Evolutionary conservation across 2,329 filamentous ascomycete species (phyloP).

Genomic region (Epichloe amarillans): DNA sequence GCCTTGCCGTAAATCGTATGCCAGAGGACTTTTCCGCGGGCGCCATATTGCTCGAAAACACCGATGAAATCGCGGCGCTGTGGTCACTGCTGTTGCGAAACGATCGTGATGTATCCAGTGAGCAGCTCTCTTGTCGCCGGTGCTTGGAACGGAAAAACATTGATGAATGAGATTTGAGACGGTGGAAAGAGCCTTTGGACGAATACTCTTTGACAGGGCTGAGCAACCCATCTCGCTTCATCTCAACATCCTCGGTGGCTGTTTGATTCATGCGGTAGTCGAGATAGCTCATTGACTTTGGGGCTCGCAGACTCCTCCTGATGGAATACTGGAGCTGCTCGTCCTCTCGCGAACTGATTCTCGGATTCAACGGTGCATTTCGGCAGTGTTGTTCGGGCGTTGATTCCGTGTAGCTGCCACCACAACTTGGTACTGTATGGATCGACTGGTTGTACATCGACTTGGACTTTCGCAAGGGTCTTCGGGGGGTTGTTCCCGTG

Average conservation of each 20-base stretch:
- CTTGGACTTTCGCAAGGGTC: constrained; percentile 38
- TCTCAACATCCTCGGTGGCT: neutral
- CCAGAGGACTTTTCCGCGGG: constrained; percentile 15
- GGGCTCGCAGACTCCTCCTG: constrained; percentile 23
- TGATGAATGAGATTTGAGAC: constrained; percentile 28
- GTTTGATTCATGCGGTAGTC: neutral
- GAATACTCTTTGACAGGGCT: constrained; percentile 23
- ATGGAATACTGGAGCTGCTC: constrained; percentile 8
- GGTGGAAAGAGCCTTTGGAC: constrained; percentile 20
- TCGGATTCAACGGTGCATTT: neutral
- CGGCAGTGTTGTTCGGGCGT: constrained; percentile 6
- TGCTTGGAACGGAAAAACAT: constrained; percentile 28
- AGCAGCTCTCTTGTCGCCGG: constrained; percentile 19
- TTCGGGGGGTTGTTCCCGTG: constrained; percentile 32
- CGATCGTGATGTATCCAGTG: constrained; percentile 32
- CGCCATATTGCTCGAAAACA: constrained; percentile 14
- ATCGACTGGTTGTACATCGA: constrained; percentile 35
- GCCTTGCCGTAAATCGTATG: constrained; percentile 41
- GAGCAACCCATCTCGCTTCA: constrained; percentile 14
- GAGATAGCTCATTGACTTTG: constrained; percentile 44
- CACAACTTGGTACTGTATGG: constrained; percentile 6
- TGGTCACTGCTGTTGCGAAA: constrained; percentile 33
- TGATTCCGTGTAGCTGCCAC: neutral
- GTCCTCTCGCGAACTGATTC: constrained; percentile 16
- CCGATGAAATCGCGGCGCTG: constrained; percentile 21